Conservation (phyloP, 345 rosid species). For the Sisymbrium altissimum region DNA sequence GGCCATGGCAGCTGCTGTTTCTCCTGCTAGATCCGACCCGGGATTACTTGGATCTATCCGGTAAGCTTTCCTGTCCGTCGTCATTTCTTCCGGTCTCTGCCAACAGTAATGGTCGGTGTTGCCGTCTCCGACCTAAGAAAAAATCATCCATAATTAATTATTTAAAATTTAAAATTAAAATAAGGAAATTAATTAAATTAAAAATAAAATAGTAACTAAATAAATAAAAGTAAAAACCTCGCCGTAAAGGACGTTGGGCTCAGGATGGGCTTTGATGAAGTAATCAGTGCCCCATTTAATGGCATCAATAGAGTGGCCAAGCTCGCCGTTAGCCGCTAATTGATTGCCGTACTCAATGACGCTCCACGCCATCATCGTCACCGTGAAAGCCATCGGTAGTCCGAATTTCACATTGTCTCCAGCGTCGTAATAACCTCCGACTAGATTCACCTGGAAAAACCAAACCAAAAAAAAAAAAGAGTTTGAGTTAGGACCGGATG, state of each 20-base stretch:
- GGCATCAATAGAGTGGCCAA: slow-evolving; percentile 80
- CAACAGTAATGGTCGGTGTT: slow-evolving; percentile 97
- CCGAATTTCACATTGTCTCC: slow-evolving; percentile 99
- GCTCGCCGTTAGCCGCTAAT: slow-evolving; percentile 71
- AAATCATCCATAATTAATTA: background rate
- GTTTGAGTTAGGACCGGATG: background rate
- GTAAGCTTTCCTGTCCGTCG: slow-evolving; percentile 91
- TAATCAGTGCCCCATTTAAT: slow-evolving; percentile 98
- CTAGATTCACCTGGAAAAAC: slow-evolving; percentile 75
- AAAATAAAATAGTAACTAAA: background rate
- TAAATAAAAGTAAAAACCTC: slow-evolving; percentile 46
- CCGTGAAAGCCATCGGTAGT: slow-evolving; percentile 95
- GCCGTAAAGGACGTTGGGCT: slow-evolving; percentile 89
- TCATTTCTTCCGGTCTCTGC: slow-evolving; percentile 99
- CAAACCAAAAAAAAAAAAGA: background rate
- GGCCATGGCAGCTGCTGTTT: slow-evolving; percentile 99
- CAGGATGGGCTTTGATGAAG: slow-evolving; percentile 93
- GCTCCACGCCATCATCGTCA: slow-evolving; percentile 99
- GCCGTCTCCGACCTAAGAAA: slow-evolving; percentile 86
- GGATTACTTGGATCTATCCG: slow-evolving; percentile 87
- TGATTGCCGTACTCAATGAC: slow-evolving; percentile 85
- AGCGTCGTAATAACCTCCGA: slow-evolving; percentile 98
- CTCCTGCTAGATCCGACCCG: slow-evolving; percentile 98
- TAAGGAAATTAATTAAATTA: no score
- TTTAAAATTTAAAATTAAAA: background rate